Evolutionary conservation across 2,329 filamentous ascomycete genomes (phyloP), one percentile per base, ranked within the genome.

Genomic region (Colletotrichum trifolii): DNA sequence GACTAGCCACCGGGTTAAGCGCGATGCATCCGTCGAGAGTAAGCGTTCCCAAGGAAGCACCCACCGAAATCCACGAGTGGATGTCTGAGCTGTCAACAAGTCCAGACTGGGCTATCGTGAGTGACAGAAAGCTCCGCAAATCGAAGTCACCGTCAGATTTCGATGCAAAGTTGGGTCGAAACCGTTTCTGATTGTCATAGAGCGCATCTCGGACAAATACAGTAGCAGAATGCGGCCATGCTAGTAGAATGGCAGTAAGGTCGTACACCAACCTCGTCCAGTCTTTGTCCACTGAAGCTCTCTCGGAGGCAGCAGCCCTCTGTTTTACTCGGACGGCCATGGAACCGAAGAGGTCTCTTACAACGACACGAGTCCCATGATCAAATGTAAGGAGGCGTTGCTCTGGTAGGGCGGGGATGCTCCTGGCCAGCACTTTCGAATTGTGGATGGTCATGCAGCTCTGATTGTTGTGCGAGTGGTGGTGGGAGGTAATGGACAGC

Each of bases 321-420:
- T 94, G 91, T 74, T 96, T 97, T 34, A 96, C 90, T 12, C 95
- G 89, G 11, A 97, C 95, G 0, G 95, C 94, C 87, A 97, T 92
- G 64, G 89, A 91, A 0, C 94, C 94, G 77, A 97, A 98, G 1
- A 97, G 81, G 74, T 97, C 90, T 60, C 89, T 87, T 6, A 97
- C 90, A 0, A 84, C 85, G 2, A 95, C 88, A 35, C 87, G 86
- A 0, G 94, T 97, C 5, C 95, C 95, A 78, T 92, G 88, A 17
- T 80, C 75, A 60, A 83, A 85, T 40, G 77, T 79, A 8, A 82
- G 71, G 7, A 92, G 71, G 52, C 83, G 81, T 49, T 91, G 85
- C 53, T 89, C 85, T 8, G 82, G 76, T 10, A 83, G 80, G 6
- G 88, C 86, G 6, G 91, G 90, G 1, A 83, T 78, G 60, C 91